Evolutionary conservation across 2,329 filamentous ascomycete genomes (phyloP).

Genomic region (Ophiosphaerella herpotricha): DNA sequence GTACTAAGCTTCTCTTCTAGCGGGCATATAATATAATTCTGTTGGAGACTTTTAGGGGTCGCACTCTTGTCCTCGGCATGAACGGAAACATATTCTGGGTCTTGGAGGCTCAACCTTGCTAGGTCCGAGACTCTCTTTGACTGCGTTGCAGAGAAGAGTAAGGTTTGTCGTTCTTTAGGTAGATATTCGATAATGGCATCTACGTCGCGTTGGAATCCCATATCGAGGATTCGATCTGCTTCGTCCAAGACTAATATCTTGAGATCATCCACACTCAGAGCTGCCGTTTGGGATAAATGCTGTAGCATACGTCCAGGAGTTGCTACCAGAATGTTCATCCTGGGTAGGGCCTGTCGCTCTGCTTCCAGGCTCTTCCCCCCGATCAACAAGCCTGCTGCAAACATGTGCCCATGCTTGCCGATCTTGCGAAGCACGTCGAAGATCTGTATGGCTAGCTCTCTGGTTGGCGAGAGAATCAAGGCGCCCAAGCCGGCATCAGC

Average conservation of each 20-base stretch:
- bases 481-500: constrained; percentile 85
- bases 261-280: constrained; percentile 86
- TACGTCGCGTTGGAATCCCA: constrained; percentile 90
- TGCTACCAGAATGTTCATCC: constrained; percentile 97
- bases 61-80: constrained; percentile 80
- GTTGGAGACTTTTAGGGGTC: constrained; percentile 82
- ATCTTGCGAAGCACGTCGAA: constrained; percentile 93
- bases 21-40: constrained; percentile 88
- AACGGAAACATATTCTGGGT: constrained; percentile 94
- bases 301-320: constrained; percentile 95
- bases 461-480: constrained; percentile 89
- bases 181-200: constrained; percentile 94
- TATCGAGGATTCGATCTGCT: constrained; percentile 94
- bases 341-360: constrained; percentile 78
- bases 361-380: constrained; percentile 90
- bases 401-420: constrained; percentile 79
- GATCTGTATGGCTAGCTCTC: constrained; percentile 94
- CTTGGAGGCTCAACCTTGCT: constrained; percentile 81
- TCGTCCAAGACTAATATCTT: constrained; percentile 95
- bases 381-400: constrained; percentile 91
- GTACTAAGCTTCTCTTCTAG: constrained; percentile 89
- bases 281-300: constrained; percentile 90
- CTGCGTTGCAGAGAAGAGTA: constrained; percentile 95
- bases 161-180: constrained; percentile 81
- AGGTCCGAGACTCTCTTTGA: constrained; percentile 93